These are phyloP conservation scores for Petunia secreta DNA, from an alignment of 257 asterid genomes.

Conservation along the genomic window DNA sequence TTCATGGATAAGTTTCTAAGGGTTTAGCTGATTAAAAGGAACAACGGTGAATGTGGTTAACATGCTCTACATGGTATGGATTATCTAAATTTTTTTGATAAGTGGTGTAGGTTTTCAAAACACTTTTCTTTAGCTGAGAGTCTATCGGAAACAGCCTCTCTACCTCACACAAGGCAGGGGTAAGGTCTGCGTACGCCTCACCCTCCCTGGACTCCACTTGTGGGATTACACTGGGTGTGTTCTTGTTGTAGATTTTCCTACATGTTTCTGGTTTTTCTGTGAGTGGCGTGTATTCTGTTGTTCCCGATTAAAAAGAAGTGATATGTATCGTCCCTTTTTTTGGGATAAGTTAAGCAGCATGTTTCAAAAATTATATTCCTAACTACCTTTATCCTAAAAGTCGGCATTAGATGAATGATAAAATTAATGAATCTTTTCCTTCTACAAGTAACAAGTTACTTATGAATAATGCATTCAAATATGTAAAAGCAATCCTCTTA, in stretches of 20 bases:
- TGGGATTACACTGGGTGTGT: too few species aligned
- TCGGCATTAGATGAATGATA: background rate
- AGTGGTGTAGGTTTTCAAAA: background rate
- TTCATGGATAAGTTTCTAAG: slow-evolving; percentile 7
- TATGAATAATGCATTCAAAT: background rate
- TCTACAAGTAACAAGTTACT: too few species aligned
- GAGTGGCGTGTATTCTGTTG: too few species aligned
- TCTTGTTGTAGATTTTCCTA: too few species aligned
- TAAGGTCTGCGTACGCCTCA: too few species aligned
- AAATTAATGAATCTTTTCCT: background rate
- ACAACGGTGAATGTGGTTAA: background rate
- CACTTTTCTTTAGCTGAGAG: too few species aligned
- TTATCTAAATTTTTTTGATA: background rate
- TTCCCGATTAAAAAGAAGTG: background rate
- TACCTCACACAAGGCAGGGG: too few species aligned
- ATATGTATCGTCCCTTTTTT: background rate
- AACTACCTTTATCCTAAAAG: background rate
- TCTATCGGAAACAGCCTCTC: too few species aligned
- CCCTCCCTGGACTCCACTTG: too few species aligned
- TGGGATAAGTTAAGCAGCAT: background rate
- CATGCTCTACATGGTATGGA: background rate
- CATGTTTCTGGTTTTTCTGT: too few species aligned
- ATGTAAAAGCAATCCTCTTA: background rate
- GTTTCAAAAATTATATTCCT: background rate
- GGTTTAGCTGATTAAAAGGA: background rate